Evolutionary conservation across 2,329 filamentous ascomycete genomes (phyloP).

Genomic region (Trichoderma aggressivum): DNA sequence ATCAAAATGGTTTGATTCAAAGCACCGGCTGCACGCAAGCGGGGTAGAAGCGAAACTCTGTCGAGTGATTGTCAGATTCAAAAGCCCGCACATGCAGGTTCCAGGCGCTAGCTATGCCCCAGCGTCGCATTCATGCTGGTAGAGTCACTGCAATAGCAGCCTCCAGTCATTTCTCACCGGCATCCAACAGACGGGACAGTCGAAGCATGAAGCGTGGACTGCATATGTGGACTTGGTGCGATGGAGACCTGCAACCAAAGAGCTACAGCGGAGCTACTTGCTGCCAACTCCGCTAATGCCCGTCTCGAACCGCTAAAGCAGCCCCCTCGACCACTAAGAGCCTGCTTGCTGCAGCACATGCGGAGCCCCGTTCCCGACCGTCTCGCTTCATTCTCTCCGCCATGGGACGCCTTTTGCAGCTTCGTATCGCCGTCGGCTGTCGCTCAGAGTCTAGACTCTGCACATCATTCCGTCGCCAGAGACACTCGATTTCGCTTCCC

Average conservation of each 20-base stretch:
- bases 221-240: not conserved
- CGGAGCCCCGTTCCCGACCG: not conserved
- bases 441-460: not conserved
- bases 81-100: conserved; percentile 8
- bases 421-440: conserved; percentile 11
- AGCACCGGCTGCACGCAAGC: not conserved
- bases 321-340: not conserved
- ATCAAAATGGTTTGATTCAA: not conserved
- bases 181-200: not conserved
- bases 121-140: not conserved
- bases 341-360: not conserved
- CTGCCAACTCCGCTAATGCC: not conserved
- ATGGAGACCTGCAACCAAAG: not conserved
- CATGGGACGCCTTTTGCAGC: not conserved
- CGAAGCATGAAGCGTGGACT: not conserved
- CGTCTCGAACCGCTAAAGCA: not conserved
- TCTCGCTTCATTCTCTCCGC: not conserved
- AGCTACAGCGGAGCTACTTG: not conserved
- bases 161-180: not conserved
- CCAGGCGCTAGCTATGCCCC: not conserved
- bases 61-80: not conserved
- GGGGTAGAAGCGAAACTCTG: conserved; percentile 6
- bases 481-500: not conserved
- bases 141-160: not conserved
- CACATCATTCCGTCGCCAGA: conserved; percentile 8